Conservation (phyloP, 768 basidiomycete genomes). For the Panellus pusillus region DNA sequence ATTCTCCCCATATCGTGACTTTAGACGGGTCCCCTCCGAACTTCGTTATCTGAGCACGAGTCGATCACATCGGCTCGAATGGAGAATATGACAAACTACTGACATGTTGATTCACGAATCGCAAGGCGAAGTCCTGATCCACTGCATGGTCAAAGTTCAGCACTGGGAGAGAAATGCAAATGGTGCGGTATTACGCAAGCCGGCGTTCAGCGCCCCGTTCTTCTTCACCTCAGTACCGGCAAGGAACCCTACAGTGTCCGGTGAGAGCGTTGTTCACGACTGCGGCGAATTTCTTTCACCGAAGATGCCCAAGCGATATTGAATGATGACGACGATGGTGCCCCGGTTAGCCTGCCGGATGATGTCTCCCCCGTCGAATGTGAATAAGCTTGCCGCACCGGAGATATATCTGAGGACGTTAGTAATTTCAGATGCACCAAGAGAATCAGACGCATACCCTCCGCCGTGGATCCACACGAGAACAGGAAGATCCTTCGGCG, state of each 20-base stretch:
- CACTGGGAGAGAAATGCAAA: not conserved
- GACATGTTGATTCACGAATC: slow-evolving; percentile 33
- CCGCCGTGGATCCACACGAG: slow-evolving; percentile 48
- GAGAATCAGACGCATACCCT: slow-evolving; percentile 4
- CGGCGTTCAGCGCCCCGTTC: slow-evolving; percentile 31
- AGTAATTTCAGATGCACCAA: slow-evolving; percentile 12
- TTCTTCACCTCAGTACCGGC: slow-evolving; percentile 29
- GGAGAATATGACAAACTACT: too few relatives aligned
- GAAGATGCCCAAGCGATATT: slow-evolving; percentile 46
- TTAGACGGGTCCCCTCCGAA: too few relatives aligned
- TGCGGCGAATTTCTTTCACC: not conserved
- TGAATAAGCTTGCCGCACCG: slow-evolving; percentile 28
- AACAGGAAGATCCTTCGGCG: slow-evolving; percentile 31
- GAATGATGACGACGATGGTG: slow-evolving; percentile 39
- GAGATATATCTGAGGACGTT: slow-evolving; percentile 30
- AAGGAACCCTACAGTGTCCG: slow-evolving; percentile 28
- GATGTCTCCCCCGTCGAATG: slow-evolving; percentile 41
- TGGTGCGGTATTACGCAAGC: slow-evolving; percentile 20
- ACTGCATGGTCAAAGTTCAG: slow-evolving; percentile 18
- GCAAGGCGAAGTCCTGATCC: slow-evolving; percentile 33
- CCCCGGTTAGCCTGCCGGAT: slow-evolving; percentile 34
- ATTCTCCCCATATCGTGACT: too few relatives aligned
- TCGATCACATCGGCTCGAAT: too few relatives aligned
- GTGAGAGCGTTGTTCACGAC: not conserved
- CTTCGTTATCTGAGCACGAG: too few relatives aligned